phyloP scores from a whole-genome alignment of 2,329 filamentous ascomycete genomes.

The Colletotrichum simmondsii region DNA sequence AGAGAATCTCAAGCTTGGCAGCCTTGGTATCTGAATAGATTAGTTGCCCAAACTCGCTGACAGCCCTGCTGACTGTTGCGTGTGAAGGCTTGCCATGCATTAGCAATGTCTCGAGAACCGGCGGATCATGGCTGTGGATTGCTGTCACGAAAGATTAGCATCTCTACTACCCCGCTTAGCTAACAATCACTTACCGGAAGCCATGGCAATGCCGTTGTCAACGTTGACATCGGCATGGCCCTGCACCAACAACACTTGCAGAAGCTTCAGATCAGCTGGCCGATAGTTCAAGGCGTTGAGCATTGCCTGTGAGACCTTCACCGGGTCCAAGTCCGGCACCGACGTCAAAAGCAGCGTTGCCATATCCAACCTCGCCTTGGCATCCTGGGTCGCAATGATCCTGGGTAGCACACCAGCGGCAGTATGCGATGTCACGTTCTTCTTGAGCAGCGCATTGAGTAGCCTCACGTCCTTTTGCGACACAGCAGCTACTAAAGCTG shows the following conservation, averaged over 20 bases:
- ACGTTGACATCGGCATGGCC: constrained; percentile 65
- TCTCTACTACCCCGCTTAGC: too few species aligned
- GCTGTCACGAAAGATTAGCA: constrained; percentile 44
- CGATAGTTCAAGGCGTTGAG: constrained; percentile 53
- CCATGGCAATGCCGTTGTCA: constrained; percentile 55
- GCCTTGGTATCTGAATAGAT: constrained; percentile 58
- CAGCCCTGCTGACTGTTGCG: constrained; percentile 54
- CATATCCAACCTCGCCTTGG: constrained; percentile 56
- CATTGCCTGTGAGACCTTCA: constrained; percentile 56
- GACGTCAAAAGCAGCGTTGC: constrained; percentile 57
- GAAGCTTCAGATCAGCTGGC: constrained; percentile 61
- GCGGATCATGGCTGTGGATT: constrained; percentile 54
- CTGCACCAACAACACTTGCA: constrained; percentile 59
- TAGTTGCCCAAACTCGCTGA: constrained; percentile 55
- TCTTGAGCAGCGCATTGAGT: constrained; percentile 55
- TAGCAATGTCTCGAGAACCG: constrained; percentile 60
- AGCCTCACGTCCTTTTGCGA: constrained; percentile 58
- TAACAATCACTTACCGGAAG: constrained; percentile 42
- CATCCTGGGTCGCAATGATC: constrained; percentile 58
- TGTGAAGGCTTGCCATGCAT: constrained; percentile 56
- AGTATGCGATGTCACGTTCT: constrained; percentile 57
- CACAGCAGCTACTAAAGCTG: constrained; percentile 60
- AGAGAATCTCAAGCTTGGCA: constrained; percentile 59
- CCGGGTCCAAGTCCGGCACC: constrained; percentile 54
- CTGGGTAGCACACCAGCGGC: constrained; percentile 59